These are phyloP conservation scores for Penicillium soppii DNA, from an alignment of 495 filamentous ascomycete genomes.

Conservation along the genomic window DNA sequence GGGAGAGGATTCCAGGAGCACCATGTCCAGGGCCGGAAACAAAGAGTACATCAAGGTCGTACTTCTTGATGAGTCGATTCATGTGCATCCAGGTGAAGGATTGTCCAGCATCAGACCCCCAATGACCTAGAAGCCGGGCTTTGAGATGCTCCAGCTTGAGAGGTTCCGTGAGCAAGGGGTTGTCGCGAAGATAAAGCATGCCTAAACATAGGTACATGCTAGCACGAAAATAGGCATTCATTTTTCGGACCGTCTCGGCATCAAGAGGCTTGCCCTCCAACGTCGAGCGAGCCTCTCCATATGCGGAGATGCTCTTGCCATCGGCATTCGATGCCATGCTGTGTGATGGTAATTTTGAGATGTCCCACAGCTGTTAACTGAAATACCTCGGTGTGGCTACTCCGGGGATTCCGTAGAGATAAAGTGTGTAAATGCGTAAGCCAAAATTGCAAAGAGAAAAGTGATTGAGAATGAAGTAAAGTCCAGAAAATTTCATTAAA, in stretches of 20 bases:
- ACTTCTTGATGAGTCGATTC: constrained; percentile 75
- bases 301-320: constrained; percentile 55
- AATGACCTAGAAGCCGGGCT: constrained; percentile 67
- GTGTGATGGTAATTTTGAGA: background rate
- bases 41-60: constrained; percentile 66
- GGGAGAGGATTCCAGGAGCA: constrained; percentile 66
- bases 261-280: constrained; percentile 56
- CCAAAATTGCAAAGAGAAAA: background rate
- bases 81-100: constrained; percentile 76
- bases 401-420: background rate
- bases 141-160: constrained; percentile 65
- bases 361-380: background rate
- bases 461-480: background rate
- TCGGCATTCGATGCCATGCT: constrained; percentile 9
- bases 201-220: constrained; percentile 70
- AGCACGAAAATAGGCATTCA: constrained; percentile 66
- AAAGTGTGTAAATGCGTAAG: background rate
- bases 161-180: constrained; percentile 63
- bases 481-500: background rate
- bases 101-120: constrained; percentile 71
- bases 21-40: constrained; percentile 73
- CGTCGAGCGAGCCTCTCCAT: constrained; percentile 64
- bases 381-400: background rate
- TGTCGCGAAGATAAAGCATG: constrained; percentile 72
- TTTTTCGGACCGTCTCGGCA: constrained; percentile 62